Evolutionary conservation across 2,329 filamentous ascomycete genomes (phyloP).

Genomic region (Metarhizium robertsii): DNA sequence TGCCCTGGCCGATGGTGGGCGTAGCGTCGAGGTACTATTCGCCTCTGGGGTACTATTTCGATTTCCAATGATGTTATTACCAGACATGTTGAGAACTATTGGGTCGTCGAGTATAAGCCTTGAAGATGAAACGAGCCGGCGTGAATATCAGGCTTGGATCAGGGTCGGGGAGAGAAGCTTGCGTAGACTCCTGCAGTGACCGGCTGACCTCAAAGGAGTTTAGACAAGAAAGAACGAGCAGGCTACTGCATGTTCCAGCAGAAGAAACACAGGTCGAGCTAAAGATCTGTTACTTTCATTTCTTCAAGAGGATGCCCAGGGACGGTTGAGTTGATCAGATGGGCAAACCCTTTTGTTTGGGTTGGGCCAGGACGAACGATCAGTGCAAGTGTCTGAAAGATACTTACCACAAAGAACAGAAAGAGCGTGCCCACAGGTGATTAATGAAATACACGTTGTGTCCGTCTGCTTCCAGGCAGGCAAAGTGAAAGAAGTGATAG

Average conservation of each 20-base stretch:
- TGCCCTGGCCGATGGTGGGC: conserved; percentile 70
- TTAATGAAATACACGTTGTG: conserved; percentile 20
- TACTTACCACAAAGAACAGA: conserved; percentile 16
- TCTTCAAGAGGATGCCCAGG: neutral
- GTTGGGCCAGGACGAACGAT: neutral
- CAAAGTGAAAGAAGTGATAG: conserved; percentile 17
- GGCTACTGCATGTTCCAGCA: conserved; percentile 24
- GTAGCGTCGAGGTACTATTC: conserved; percentile 69
- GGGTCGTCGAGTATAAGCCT: conserved; percentile 5
- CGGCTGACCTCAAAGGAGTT: conserved; percentile 74
- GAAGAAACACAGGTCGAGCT: conserved; percentile 9
- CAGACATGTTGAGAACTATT: conserved; percentile 54
- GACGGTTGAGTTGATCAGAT: neutral
- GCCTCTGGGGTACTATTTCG: conserved; percentile 96
- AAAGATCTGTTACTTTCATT: neutral
- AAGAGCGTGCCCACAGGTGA: conserved; percentile 13
- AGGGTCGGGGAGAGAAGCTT: conserved; percentile 14
- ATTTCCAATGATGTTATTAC: conserved; percentile 65
- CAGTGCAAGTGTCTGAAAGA: neutral
- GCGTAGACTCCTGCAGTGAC: conserved; percentile 63
- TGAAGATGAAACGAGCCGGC: conserved; percentile 3
- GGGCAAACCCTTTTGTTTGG: neutral
- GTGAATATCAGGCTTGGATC: neutral
- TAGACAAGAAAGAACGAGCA: conserved; percentile 19
- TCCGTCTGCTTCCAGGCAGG: conserved; percentile 29